These are phyloP conservation scores for Naganishia albida DNA, from an alignment of 1,284 basidiomycete species.

Conservation along the genomic window DNA sequence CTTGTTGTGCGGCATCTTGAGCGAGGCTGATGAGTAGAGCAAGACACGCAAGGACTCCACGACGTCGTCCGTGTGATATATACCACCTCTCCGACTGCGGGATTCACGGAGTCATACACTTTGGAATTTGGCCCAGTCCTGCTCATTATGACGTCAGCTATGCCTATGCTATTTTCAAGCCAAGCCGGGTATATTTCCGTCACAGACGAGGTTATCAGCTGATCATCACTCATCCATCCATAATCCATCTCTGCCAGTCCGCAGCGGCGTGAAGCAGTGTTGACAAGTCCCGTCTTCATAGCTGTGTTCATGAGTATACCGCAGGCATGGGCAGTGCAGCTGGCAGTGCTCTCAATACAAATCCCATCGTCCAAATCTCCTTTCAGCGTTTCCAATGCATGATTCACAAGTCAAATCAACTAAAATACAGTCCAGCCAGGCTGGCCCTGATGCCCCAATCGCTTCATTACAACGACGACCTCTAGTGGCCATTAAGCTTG, in stretches of 20 bases:
- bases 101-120: background rate
- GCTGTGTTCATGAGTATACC: too few species aligned
- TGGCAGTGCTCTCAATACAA: too few species aligned
- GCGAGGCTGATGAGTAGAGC: background rate
- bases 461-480: background rate
- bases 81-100: background rate
- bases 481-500: conserved; percentile 35
- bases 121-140: background rate
- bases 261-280: too few species aligned
- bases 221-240: too few species aligned
- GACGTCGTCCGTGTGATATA: background rate
- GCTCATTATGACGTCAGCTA: background rate
- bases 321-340: too few species aligned
- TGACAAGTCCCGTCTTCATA: too few species aligned
- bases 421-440: background rate
- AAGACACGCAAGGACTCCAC: background rate
- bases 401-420: background rate
- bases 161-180: background rate
- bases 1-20: conserved; percentile 10
- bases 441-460: background rate
- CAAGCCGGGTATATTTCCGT: too few species aligned
- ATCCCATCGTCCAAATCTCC: too few species aligned
- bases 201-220: too few species aligned
- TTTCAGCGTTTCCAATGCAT: too few species aligned
- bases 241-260: too few species aligned